Conservation (phyloP, 208 protist species). For the Endotrypanum monterogeii region DNA sequence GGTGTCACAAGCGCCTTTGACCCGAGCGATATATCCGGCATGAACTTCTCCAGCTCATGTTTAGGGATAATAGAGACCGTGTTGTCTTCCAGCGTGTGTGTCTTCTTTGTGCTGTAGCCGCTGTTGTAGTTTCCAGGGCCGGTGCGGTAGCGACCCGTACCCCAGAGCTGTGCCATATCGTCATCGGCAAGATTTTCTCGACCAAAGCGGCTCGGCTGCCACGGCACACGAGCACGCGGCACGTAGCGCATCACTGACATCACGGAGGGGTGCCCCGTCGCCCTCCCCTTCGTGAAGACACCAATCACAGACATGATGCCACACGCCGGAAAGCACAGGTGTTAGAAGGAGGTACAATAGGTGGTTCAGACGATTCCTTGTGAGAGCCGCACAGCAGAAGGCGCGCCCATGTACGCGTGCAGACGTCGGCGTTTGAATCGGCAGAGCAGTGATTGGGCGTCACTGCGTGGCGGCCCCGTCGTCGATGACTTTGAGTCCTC, state of each 20-base stretch:
- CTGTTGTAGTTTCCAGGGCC: conserved; percentile 89
- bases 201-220: conserved; percentile 87
- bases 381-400: neutral
- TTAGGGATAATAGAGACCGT: conserved; percentile 84
- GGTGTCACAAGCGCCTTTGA: conserved; percentile 88
- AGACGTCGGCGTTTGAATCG: too few species aligned
- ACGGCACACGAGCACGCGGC: conserved; percentile 84
- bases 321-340: neutral
- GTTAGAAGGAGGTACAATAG: neutral
- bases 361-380: neutral
- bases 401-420: too few species aligned
- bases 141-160: conserved; percentile 72
- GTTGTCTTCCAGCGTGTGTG: conserved; percentile 81
- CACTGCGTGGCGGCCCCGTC: too few species aligned
- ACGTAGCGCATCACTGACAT: conserved; percentile 84
- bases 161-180: conserved; percentile 80
- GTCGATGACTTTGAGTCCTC: too few species aligned
- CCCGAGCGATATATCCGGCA: conserved; percentile 89
- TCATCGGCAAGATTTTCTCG: conserved; percentile 77
- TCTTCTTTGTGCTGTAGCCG: conserved; percentile 88
- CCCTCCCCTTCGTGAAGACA: conserved; percentile 73
- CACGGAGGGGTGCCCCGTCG: conserved; percentile 59
- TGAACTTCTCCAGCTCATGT: conserved; percentile 90
- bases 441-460: too few species aligned
- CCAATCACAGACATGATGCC: conserved; percentile 72